Base-by-base conservation (phyloP, 2,329 filamentous ascomycete genomes). In the Sporothrix humicola region DNA sequence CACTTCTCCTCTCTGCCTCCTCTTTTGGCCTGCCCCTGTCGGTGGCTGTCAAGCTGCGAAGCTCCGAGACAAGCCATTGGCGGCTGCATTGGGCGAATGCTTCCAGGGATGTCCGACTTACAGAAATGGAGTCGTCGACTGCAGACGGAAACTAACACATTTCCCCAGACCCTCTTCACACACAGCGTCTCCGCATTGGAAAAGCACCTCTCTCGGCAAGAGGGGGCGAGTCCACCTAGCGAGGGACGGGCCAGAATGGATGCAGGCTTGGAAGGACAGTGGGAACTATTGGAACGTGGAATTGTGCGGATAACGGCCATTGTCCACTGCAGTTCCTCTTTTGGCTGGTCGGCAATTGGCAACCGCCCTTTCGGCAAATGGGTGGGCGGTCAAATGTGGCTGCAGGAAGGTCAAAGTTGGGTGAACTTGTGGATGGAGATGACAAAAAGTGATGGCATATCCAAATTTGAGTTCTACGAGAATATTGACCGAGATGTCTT, bases 321-420 rank as follows among this genome's bases (percentile, higher is more conserved):
- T 65, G 46, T 20, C 56, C 69, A 70, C 46, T 65, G 48, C 15
- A 13, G 15, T 8, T 26, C 37, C n/a, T 26, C 20, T 31, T 48
- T n/a, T 61, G 37, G 12, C 20, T 54, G 12, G 56, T 73, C 74
- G 74, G 74, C 74, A 75, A 70, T 72, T 75, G 54, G 20, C 46
- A 65, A 44, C 69, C 44, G 69, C 26, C 37, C 5, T 31, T 42
- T 73, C 73, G 73, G 73, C 73, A 74, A 73, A 69, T 75, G 42
- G 50, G 70, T 65, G 66, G n/a, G 50, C 13, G 65, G 23, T 26
- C 48, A 52, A 46, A 23, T 66, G 61, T 48, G 42, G 61, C 17
- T 66, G n/a, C 8, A 10, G 37, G 17, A 8, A 8, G 42, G 61
- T 9, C 17, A 20, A 23, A 17, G 42, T 2, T 48, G n/a, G 65